These are phyloP conservation scores for Geosmithia putterillii DNA, from an alignment of 2,329 filamentous ascomycete species.

Conservation along the genomic window DNA sequence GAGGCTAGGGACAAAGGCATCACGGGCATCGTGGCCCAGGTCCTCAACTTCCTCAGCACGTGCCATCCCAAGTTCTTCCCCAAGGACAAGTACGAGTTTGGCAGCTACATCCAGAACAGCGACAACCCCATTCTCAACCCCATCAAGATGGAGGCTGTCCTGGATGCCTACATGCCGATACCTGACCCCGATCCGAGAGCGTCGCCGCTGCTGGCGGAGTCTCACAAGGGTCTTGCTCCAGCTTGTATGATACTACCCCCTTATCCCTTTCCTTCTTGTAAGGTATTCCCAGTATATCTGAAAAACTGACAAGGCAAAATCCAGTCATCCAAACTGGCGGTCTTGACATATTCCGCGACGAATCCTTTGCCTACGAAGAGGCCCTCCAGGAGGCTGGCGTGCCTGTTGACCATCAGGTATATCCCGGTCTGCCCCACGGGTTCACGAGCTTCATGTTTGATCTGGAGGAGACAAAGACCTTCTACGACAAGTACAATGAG, in stretches of 20 bases:
- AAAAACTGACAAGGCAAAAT: background rate
- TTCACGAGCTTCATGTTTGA: slow-evolving; percentile 4
- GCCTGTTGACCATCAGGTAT: slow-evolving; percentile 6
- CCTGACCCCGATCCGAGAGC: slow-evolving; percentile 6
- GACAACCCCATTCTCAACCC: slow-evolving; percentile 5
- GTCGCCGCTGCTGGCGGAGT: slow-evolving; percentile 9
- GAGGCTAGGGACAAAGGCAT: slow-evolving; percentile 4
- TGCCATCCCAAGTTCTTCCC: slow-evolving; percentile 13
- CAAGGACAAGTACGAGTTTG: slow-evolving; percentile 9
- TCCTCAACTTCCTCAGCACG: slow-evolving; percentile 7
- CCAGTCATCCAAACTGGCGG: slow-evolving; percentile 10
- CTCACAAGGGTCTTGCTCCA: slow-evolving; percentile 6
- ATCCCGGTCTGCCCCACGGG: slow-evolving; percentile 11
- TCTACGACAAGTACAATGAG: background rate
- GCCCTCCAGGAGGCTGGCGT: slow-evolving; percentile 6
- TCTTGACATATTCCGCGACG: slow-evolving; percentile 8
- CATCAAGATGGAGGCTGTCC: slow-evolving; percentile 4
- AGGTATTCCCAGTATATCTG: background rate
- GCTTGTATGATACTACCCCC: slow-evolving; percentile 5
- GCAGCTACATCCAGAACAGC: slow-evolving; percentile 9
- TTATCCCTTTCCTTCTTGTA: background rate
- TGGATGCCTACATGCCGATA: slow-evolving; percentile 5
- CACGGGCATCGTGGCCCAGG: slow-evolving; percentile 9
- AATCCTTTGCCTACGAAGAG: slow-evolving; percentile 8
- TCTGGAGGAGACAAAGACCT: background rate